A percentile compares a stretch with the other conserved stretches of the same genome.
Evolutionary conservation across 345 rosid genomes (phyloP).

Genomic region (Gossypium stocksii): DNA sequence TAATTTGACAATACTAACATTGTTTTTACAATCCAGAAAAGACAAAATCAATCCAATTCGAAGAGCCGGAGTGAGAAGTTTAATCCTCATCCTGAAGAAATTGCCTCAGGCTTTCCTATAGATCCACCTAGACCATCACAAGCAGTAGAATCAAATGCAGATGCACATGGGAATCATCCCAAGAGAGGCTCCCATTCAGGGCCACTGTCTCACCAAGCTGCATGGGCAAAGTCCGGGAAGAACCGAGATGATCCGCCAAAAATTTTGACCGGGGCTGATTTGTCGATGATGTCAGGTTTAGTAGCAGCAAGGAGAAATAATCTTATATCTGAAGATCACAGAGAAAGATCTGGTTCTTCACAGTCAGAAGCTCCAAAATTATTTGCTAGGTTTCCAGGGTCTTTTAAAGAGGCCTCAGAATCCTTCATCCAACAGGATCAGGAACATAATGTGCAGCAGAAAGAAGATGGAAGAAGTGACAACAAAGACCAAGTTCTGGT

Average conservation of each 20-base stretch:
- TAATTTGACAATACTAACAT: background rate
- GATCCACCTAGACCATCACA: constrained; percentile 96
- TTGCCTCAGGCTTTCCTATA: constrained; percentile 96
- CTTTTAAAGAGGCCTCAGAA: constrained; percentile 83
- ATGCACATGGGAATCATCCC: constrained; percentile 56
- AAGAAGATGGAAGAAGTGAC: constrained; percentile 56
- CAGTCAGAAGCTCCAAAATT: constrained; percentile 57
- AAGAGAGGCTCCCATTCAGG: constrained; percentile 94
- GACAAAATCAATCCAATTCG: constrained; percentile 62
- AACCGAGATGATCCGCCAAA: constrained; percentile 64
- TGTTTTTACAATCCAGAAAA: constrained; percentile 49
- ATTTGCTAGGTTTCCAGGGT: constrained; percentile 77
- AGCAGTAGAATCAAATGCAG: constrained; percentile 52
- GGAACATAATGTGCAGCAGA: constrained; percentile 44
- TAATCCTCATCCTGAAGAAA: constrained; percentile 95
- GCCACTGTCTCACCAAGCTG: constrained; percentile 74
- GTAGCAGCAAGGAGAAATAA: constrained; percentile 50
- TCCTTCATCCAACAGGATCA: constrained; percentile 49
- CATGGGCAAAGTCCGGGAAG: constrained; percentile 67
- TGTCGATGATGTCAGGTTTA: constrained; percentile 50
- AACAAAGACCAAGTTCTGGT: constrained; percentile 74
- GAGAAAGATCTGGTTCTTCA: constrained; percentile 42
- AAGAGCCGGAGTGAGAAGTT: constrained; percentile 98
- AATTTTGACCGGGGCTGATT: constrained; percentile 49
- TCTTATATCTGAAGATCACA: constrained; percentile 48